Base-by-base conservation (phyloP, 2,329 filamentous ascomycete species). In the Orbilia quercus region DNA sequence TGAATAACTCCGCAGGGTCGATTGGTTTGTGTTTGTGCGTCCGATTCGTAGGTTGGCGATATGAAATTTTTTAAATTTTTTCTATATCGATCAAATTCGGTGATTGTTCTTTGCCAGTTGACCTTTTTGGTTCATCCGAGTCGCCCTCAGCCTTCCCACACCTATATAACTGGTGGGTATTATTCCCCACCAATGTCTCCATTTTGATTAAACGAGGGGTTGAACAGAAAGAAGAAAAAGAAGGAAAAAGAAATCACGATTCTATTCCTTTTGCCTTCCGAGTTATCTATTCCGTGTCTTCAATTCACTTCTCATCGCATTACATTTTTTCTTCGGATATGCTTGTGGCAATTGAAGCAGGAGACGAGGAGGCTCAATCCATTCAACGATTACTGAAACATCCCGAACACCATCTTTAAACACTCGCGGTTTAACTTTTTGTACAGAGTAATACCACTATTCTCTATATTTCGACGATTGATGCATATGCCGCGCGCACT, bases 361-460 rank as follows among this genome's bases (percentile, higher is more conserved):
- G 36, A 66, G 58, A 59, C 36, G 47, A 48, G 64, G 67, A 72
- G 67, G 67, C 67, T 72, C 67, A 58, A 65, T 42, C 60, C 47
- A 44, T 48, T 28, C 38, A 53, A 14, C n/a, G 50, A 31, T 66
- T 60, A 62, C 16, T 73, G 59, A 73, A 73, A 73, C 69, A 73
- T 66, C 42, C 38, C n/a, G 53, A 40, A 64, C 67, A 72, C 67
- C 59, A 64, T 59, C 53, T 31, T 57, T 22, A 9, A 57, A 18
- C 53, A 44, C 53, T 57, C 36, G 44, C 20, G 23, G 22, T 57
- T 44, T 6, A 16, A n/a, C 12, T 25, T n/a, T n/a, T n/a, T n/a
- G n/a, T n/a, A n/a, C n/a, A n/a, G n/a, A n/a, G n/a, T n/a, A n/a
- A n/a, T n/a, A n/a, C n/a, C n/a, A n/a, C n/a, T n/a, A n/a, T n/a